Conservation (phyloP, 2,329 filamentous ascomycete species). For the Phoma sp. region DNA sequence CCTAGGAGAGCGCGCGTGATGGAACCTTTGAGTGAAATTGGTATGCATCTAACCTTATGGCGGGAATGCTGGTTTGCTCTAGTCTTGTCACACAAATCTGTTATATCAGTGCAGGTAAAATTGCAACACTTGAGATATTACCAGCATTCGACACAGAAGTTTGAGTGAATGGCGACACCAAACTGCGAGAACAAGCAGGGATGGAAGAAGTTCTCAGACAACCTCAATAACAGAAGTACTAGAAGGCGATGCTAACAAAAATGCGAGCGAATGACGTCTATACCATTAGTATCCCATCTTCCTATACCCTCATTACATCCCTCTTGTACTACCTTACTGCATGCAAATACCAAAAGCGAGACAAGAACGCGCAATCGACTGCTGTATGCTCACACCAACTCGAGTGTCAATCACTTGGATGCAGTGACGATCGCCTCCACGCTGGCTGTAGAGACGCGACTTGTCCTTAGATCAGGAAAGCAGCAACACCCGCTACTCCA, state of each 20-base stretch:
- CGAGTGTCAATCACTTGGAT: neutral
- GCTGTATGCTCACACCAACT: no score
- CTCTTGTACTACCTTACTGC: neutral
- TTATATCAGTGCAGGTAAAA: neutral
- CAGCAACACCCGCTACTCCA: conserved; percentile 13
- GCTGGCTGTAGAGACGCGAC: neutral
- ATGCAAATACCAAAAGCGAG: no score
- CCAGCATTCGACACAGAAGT: no score
- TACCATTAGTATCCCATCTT: neutral
- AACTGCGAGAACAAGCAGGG: neutral
- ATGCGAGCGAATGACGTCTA: neutral
- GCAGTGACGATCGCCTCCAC: neutral
- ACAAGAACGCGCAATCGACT: no score
- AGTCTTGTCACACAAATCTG: neutral
- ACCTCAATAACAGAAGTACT: neutral
- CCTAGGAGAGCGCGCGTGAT: no score
- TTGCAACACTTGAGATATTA: neutral
- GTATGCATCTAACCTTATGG: neutral
- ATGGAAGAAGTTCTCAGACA: neutral
- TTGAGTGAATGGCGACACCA: neutral
- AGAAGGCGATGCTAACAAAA: neutral
- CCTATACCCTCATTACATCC: neutral
- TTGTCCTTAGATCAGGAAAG: conserved; percentile 4
- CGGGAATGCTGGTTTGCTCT: neutral
- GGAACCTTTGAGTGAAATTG: neutral